Evolutionary conservation across 768 basidiomycete genomes (phyloP).

Genomic region (Cubamyces lactineus): DNA sequence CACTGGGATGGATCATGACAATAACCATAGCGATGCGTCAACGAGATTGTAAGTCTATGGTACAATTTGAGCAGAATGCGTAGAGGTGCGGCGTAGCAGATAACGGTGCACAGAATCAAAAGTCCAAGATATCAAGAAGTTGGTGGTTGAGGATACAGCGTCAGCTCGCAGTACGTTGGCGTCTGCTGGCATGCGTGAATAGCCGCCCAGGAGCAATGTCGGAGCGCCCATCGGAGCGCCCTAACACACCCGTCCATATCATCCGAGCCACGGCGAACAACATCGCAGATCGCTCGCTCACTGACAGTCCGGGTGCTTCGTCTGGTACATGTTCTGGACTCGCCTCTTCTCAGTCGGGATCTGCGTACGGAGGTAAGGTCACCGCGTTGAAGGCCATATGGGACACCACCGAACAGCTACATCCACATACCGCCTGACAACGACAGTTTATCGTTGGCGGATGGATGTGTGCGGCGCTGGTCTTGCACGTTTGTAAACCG

Average conservation of each 20-base stretch:
- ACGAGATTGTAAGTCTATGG: no score
- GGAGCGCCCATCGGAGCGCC: neutral
- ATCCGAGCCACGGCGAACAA: no score
- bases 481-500: slow-evolving; percentile 21
- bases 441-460: slow-evolving; percentile 14
- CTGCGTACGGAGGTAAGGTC: neutral
- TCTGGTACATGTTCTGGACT: slow-evolving; percentile 25
- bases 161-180: no score
- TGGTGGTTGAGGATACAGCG: neutral
- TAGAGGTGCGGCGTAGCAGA: no score
- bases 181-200: no score
- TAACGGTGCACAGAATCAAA: no score
- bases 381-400: neutral
- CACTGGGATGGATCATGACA: no score
- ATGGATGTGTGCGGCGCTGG: slow-evolving; percentile 23
- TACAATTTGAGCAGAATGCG: no score
- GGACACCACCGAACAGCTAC: no score
- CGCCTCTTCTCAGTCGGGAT: slow-evolving; percentile 15
- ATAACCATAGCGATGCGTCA: no score
- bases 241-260: neutral
- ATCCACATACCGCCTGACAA: slow-evolving; percentile 15
- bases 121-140: no score
- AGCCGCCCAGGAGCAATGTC: neutral
- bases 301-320: slow-evolving; percentile 22
- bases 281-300: neutral